A percentile compares a stretch with the other conserved stretches of the same genome.
These are phyloP conservation scores for Salvia hispanica DNA, from an alignment of 257 asterid species.

Conservation along the genomic window DNA sequence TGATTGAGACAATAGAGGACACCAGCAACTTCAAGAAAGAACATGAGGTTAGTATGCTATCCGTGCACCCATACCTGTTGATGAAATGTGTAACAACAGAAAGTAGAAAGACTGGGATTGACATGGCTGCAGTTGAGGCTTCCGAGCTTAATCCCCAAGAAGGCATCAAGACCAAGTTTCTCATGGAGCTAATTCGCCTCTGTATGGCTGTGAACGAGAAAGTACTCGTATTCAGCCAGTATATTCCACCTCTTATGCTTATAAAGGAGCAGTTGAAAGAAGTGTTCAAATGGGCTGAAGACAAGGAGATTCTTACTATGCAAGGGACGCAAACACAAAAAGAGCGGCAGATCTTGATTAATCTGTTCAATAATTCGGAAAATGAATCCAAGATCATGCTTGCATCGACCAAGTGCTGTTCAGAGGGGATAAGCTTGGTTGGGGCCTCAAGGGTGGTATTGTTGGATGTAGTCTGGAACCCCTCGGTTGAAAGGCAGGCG, in stretches of 20 bases:
- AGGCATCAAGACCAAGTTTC: slow-evolving; percentile 52
- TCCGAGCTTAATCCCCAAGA: slow-evolving; percentile 42
- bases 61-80: slow-evolving; percentile 53
- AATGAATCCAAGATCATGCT: slow-evolving; percentile 47
- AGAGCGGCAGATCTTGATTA: slow-evolving; percentile 40
- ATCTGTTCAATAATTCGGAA: slow-evolving; percentile 35
- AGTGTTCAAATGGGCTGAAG: slow-evolving; percentile 40
- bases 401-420: slow-evolving; percentile 53
- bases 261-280: slow-evolving; percentile 41
- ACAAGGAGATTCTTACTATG: slow-evolving; percentile 41
- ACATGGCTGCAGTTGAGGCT: slow-evolving; percentile 30
- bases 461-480: slow-evolving; percentile 62
- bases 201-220: slow-evolving; percentile 45
- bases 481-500: slow-evolving; percentile 55
- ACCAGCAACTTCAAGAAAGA: slow-evolving; percentile 37
- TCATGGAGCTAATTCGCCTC: slow-evolving; percentile 49
- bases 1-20: slow-evolving; percentile 41
- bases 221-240: slow-evolving; percentile 59
- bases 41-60: slow-evolving; percentile 42
- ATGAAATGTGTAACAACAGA: slow-evolving; percentile 23
- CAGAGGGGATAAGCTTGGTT: slow-evolving; percentile 57
- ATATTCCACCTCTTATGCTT: slow-evolving; percentile 41
- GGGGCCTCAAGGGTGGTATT: slow-evolving; percentile 57
- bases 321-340: slow-evolving; percentile 37
- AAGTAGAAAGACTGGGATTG: slow-evolving; percentile 21